Evolutionary conservation across 2,329 filamentous ascomycete genomes (phyloP).

Genomic region (Myriosclerotinia scirpicola): DNA sequence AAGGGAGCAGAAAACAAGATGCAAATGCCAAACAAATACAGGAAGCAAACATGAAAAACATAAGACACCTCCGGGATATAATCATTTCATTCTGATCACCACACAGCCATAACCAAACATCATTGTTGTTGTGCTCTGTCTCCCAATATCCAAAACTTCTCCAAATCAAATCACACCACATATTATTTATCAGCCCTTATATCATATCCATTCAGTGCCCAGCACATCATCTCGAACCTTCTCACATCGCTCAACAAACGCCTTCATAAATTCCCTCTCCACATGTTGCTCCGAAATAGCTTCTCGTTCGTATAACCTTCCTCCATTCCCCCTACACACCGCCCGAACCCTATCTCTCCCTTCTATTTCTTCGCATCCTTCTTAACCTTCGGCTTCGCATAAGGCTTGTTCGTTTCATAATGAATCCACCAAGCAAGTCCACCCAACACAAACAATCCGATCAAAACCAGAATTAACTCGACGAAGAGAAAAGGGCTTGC

Average conservation of each 20-base stretch:
- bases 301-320: too few species aligned
- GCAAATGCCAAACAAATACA: neutral
- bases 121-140: neutral
- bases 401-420: slow-evolving; percentile 37
- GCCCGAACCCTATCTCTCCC: neutral
- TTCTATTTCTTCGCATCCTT: slow-evolving; percentile 25
- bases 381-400: slow-evolving; percentile 39
- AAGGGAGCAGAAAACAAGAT: neutral
- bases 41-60: neutral
- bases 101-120: neutral
- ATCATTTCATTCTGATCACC: neutral
- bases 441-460: slow-evolving; percentile 27
- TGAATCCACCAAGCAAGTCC: slow-evolving; percentile 37
- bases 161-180: neutral
- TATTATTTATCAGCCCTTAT: slow-evolving; percentile 5
- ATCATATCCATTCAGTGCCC: slow-evolving; percentile 5
- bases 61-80: neutral
- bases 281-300: too few species aligned
- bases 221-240: slow-evolving; percentile 4
- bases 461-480: slow-evolving; percentile 33
- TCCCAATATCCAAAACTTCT: neutral
- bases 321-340: neutral
- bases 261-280: neutral
- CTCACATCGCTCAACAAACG: neutral
- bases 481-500: slow-evolving; percentile 35